phyloP scores from a whole-genome alignment of 345 rosid species.

The Lepidium africanum region DNA sequence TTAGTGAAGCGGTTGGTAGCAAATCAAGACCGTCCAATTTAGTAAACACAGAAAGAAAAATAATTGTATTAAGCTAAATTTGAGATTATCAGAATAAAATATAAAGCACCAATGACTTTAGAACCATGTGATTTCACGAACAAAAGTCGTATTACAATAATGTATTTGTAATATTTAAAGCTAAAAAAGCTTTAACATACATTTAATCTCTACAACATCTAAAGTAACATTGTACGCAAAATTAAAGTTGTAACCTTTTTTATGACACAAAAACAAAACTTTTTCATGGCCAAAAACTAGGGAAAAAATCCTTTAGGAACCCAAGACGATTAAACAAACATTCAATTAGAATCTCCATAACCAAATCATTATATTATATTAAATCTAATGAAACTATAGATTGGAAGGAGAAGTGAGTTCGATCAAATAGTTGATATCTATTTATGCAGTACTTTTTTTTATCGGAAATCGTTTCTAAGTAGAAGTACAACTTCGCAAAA shows the following conservation, averaged over 20 bases:
- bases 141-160: constrained; percentile 23
- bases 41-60: constrained; percentile 10
- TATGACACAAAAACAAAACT: not conserved
- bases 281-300: not conserved
- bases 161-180: constrained; percentile 4
- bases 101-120: constrained; percentile 39
- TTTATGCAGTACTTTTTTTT: too few species aligned
- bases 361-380: not conserved
- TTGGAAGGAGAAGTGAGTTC: too few species aligned
- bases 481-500: too few species aligned
- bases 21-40: constrained; percentile 21
- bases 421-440: too few species aligned
- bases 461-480: too few species aligned
- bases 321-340: constrained; percentile 31
- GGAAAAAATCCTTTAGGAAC: not conserved
- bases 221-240: not conserved
- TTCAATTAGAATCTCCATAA: constrained; percentile 27
- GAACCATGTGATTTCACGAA: constrained; percentile 53
- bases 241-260: constrained; percentile 15
- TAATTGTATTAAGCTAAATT: not conserved
- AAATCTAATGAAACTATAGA: too few species aligned
- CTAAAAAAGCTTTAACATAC: constrained; percentile 11
- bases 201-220: not conserved
- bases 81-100: not conserved
- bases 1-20: constrained; percentile 13